phyloP scores from a whole-genome alignment of 139 green algal genomes.

The Zygnema circumcarinatum region DNA sequence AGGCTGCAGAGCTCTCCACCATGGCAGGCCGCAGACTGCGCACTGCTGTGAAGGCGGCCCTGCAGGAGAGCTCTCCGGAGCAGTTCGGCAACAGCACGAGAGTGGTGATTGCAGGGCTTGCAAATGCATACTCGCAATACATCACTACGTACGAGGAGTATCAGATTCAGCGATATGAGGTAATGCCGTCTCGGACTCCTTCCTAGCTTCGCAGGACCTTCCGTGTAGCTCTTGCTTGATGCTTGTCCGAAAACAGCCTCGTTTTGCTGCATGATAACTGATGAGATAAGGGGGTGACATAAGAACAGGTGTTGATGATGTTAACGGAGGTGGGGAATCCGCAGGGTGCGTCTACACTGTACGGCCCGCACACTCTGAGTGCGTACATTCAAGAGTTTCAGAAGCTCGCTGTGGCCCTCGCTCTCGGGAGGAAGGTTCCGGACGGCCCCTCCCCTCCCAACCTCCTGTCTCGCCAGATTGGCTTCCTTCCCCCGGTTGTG shows the following conservation, averaged over 20 bases:
- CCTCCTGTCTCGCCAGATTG: conserved; percentile 69
- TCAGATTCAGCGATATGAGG: conserved; percentile 81
- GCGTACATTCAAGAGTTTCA: conserved; percentile 88
- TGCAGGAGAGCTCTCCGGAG: conserved; percentile 45
- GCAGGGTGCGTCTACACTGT: conserved; percentile 80
- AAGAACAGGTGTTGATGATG: no score
- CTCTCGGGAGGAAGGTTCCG: conserved; percentile 46
- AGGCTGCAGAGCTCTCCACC: conserved; percentile 85
- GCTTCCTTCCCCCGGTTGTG: conserved; percentile 78
- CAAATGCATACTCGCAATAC: conserved; percentile 83
- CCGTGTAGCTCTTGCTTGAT: no score
- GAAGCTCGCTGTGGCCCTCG: conserved; percentile 71
- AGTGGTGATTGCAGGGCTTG: conserved; percentile 78
- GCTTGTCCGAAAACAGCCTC: no score
- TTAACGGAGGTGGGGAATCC: no score
- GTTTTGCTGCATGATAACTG: no score
- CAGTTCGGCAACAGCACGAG: conserved; percentile 59
- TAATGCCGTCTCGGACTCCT: conserved; percentile 9
- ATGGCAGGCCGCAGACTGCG: conserved; percentile 80
- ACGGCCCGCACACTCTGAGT: conserved; percentile 81
- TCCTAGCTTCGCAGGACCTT: no score
- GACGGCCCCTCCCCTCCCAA: conserved; percentile 67
- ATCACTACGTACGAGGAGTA: conserved; percentile 88
- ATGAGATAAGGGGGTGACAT: no score
- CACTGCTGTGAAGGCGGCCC: conserved; percentile 58